Percentiles rank a stretch among this genome's conserved stretches.
phyloP scores from a whole-genome alignment of 2,329 filamentous ascomycete species.

The Hypoxylon rubiginosum region DNA sequence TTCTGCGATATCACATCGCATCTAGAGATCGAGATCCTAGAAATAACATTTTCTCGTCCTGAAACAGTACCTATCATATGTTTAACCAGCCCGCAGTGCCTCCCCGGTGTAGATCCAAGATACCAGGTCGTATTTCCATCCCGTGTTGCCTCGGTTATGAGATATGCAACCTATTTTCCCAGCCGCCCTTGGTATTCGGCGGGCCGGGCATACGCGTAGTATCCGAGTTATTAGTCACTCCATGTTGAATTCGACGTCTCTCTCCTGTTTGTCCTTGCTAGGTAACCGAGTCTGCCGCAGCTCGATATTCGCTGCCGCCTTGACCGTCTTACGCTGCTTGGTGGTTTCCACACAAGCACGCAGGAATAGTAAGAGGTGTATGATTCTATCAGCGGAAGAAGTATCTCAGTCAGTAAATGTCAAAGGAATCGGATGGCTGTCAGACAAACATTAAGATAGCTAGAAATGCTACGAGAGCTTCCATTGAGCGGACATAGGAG shows the following conservation, averaged over 20 bases:
- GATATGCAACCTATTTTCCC: background rate
- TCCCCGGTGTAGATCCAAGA: background rate
- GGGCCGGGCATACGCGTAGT: background rate
- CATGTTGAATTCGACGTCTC: background rate
- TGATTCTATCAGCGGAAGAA: conserved; percentile 37
- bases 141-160: background rate
- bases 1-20: background rate
- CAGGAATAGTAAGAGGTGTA: conserved; percentile 47
- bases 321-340: conserved; percentile 20
- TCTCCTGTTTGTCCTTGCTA: background rate
- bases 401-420: background rate
- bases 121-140: background rate
- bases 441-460: conserved; percentile 39
- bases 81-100: background rate
- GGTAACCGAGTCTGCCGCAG: background rate
- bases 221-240: background rate
- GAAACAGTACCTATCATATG: background rate
- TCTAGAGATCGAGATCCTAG: background rate
- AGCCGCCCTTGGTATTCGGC: background rate
- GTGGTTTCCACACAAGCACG: conserved; percentile 42
- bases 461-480: conserved; percentile 40
- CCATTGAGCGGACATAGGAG: conserved; percentile 32
- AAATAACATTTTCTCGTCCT: background rate
- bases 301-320: background rate
- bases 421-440: background rate